phyloP scores from a whole-genome alignment of 192 early-diverging fungal genomes.

The Gigaspora rosea region DNA sequence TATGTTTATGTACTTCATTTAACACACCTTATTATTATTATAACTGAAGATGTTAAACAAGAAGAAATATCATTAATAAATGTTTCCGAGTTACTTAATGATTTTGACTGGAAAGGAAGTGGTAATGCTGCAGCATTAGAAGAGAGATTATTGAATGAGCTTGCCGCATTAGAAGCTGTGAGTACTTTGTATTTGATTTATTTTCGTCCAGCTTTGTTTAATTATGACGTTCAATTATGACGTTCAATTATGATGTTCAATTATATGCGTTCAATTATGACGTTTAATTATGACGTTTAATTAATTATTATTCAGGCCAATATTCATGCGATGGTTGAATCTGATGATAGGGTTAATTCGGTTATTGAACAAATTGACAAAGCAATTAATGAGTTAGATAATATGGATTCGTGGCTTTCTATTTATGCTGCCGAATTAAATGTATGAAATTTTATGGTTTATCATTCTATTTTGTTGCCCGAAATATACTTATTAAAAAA shows the following conservation, averaged over 20 bases:
- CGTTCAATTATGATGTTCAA: not conserved
- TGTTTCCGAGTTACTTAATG: slow-evolving; percentile 73
- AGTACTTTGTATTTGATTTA: slow-evolving; percentile 2
- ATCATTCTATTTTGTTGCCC: slow-evolving; percentile 5
- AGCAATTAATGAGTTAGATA: slow-evolving; percentile 76
- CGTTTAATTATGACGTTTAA: not conserved
- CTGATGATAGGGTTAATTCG: slow-evolving; percentile 80
- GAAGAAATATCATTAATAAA: slow-evolving; percentile 75
- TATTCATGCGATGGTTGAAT: slow-evolving; percentile 92
- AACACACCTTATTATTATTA: slow-evolving; percentile 31
- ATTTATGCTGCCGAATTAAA: slow-evolving; percentile 87
- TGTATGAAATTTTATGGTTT: slow-evolving; percentile 46
- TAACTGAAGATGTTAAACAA: slow-evolving; percentile 18
- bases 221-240: too few species aligned
- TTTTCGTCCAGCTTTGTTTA: not conserved
- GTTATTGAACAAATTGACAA: slow-evolving; percentile 84
- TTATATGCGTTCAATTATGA: too few species aligned
- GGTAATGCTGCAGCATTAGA: slow-evolving; percentile 89
- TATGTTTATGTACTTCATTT: slow-evolving; percentile 26
- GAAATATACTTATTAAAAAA: not conserved
- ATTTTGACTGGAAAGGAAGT: slow-evolving; percentile 88
- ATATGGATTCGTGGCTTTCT: slow-evolving; percentile 85
- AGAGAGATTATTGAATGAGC: slow-evolving; percentile 76
- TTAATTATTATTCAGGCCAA: slow-evolving; percentile 62
- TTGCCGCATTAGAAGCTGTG: slow-evolving; percentile 83